Evolutionary conservation across 2,329 filamentous ascomycete genomes (phyloP).

Genomic region (Nannizzia gypsea): DNA sequence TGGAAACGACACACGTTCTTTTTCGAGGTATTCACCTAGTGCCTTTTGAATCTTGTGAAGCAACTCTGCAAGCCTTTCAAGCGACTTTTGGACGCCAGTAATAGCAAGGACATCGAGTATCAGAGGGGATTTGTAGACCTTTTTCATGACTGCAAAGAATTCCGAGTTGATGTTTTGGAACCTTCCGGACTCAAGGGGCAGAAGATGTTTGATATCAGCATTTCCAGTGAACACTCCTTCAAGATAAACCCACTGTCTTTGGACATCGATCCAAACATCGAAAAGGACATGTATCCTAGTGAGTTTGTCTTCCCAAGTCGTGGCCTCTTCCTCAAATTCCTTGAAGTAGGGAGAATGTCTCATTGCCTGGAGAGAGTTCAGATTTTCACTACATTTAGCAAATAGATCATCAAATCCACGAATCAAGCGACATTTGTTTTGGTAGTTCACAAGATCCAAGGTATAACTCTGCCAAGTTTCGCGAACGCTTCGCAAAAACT

Average conservation of each 20-base stretch:
- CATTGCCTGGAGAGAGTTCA: conserved; percentile 98
- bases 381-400: conserved; percentile 93
- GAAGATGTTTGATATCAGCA: conserved; percentile 93
- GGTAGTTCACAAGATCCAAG: conserved; percentile 89
- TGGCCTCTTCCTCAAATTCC: conserved; percentile 95
- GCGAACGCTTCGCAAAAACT: conserved; percentile 90
- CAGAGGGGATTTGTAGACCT: conserved; percentile 91
- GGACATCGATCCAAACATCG: conserved; percentile 99
- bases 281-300: conserved; percentile 96
- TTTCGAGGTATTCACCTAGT: conserved; percentile 93
- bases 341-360: conserved; percentile 98
- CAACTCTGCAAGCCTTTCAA: conserved; percentile 90
- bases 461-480: conserved; percentile 95
- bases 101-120: conserved; percentile 95
- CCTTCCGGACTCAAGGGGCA: conserved; percentile 89
- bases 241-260: conserved; percentile 98
- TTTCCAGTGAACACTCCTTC: conserved; percentile 99
- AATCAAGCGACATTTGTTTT: conserved; percentile 95
- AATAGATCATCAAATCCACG: conserved; percentile 97
- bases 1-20: conserved; percentile 92
- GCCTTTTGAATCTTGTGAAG: conserved; percentile 99
- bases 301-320: conserved; percentile 93
- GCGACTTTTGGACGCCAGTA: conserved; percentile 84
- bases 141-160: conserved; percentile 99
- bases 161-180: conserved; percentile 99